Evolutionary conservation across 768 basidiomycete species (phyloP), one percentile per base, ranked within the genome.

Genomic region (Lactarius trivialis): DNA sequence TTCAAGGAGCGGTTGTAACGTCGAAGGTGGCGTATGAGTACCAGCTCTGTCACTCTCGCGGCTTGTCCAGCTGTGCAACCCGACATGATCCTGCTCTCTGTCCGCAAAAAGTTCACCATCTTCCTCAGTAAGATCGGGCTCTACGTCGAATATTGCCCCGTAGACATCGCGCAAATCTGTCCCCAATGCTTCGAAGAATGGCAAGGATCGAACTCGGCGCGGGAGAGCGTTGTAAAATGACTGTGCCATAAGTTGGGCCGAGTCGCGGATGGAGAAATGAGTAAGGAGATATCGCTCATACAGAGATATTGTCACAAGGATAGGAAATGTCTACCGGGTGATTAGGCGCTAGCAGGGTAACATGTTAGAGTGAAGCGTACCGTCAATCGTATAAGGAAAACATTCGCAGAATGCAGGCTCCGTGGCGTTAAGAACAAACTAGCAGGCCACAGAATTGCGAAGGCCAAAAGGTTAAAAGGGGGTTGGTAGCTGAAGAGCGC

Each of bases 401-500:
- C 93, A 67, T 96, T 96, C 37, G 82, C 76, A 1, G 86, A 80
- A 69, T 97, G 94, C n/a, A 96, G 75, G 11, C 83, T 79, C 39
- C 91, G 82, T 2, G 93, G 91, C 3, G 86, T 80, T 17, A 93
- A 74, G 43, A 91, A 69, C 73, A 81, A 94, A 66, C 86, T 87
- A 28, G 86, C 78, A 14, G 93, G 91, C 71, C 90, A 88, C 54
- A 96, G 80, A 60, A 96, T 77, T 32, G 84, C 60, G 71, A 93
- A 86, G 1, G 94, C 94, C 21, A 90, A 75, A 21, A 92, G 76
- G 68, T 91, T 93, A 80, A 93, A 92, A 1, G 93, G 93, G 1
- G 91, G 91, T 67, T 93, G 90, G 69, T 97, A 96, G 52, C 88
- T 92, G 76, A 95, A 92, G 19, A 97, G 77, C 1, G 90, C 90